Percentiles rank a stretch among this genome's conserved stretches.
These are phyloP conservation scores for Blumeriella jaapii DNA, from an alignment of 2,329 filamentous ascomycete species.

Conservation along the genomic window DNA sequence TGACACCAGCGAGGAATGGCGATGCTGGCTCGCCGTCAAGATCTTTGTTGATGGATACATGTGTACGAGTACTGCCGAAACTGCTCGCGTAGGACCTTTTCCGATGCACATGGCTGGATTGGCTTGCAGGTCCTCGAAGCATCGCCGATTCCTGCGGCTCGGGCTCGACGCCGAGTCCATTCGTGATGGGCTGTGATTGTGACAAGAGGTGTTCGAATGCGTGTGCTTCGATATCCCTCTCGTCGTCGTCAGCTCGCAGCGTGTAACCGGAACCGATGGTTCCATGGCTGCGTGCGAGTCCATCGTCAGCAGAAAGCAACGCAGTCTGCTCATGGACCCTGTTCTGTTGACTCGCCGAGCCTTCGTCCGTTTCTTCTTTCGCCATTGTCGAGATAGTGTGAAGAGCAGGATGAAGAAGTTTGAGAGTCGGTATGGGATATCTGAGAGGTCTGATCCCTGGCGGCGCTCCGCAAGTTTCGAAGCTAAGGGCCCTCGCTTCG, in stretches of 20 bases:
- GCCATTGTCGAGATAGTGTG: conserved; percentile 1
- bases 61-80: conserved; percentile 12
- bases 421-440: not conserved
- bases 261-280: conserved; percentile 7
- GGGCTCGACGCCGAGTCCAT: conserved; percentile 21
- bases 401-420: not conserved
- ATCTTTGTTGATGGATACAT: conserved; percentile 12
- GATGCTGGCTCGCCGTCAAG: conserved; percentile 15
- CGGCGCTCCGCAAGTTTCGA: too few relatives aligned
- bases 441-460: too few relatives aligned
- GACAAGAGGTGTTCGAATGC: conserved; percentile 24
- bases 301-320: conserved; percentile 8
- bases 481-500: too few relatives aligned
- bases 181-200: conserved; percentile 21
- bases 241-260: conserved; percentile 13
- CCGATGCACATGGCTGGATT: conserved; percentile 8
- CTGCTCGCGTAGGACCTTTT: conserved; percentile 17
- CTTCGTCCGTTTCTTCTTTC: not conserved
- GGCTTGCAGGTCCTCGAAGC: conserved; percentile 20
- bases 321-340: conserved; percentile 11
- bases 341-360: not conserved
- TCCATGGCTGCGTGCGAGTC: conserved; percentile 4
- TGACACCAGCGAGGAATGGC: conserved; percentile 33
- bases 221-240: conserved; percentile 32
- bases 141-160: conserved; percentile 25